Conservation (phyloP, 495 filamentous ascomycete species). For the Penicillium herquei region DNA sequence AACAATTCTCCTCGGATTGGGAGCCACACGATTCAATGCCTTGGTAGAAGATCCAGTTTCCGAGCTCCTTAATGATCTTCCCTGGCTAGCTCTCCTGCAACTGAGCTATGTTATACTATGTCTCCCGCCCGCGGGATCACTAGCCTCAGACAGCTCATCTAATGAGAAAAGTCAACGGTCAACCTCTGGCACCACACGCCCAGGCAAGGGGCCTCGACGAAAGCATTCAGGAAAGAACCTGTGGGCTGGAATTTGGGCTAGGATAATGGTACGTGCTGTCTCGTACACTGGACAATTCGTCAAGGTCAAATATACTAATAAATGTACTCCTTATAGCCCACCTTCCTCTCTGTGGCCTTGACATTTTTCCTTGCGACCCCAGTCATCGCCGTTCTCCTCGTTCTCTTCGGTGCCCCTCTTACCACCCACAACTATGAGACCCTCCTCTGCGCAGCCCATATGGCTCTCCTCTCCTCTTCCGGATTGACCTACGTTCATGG, state of each 20-base stretch:
- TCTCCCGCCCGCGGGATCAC: constrained; percentile 62
- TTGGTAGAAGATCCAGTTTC: constrained; percentile 72
- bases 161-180: background rate
- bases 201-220: constrained; percentile 27
- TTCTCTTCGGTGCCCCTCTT: constrained; percentile 89
- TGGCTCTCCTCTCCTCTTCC: constrained; percentile 70
- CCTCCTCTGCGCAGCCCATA: constrained; percentile 72
- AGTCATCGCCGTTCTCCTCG: constrained; percentile 59
- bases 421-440: constrained; percentile 81
- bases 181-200: constrained; percentile 31
- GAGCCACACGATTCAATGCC: constrained; percentile 57
- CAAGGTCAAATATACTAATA: background rate
- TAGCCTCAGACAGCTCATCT: constrained; percentile 24
- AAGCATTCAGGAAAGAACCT: constrained; percentile 23
- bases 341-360: constrained; percentile 58
- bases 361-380: constrained; percentile 65
- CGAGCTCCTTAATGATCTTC: constrained; percentile 59
- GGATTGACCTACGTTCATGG: constrained; percentile 82
- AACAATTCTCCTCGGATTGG: constrained; percentile 58
- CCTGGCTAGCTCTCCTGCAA: constrained; percentile 64
- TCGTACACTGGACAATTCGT: no score
- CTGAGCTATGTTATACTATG: constrained; percentile 67
- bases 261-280: constrained; percentile 32
- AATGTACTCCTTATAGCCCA: constrained; percentile 46
- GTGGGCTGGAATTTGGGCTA: constrained; percentile 23